phyloP scores from a whole-genome alignment of 768 basidiomycete genomes.

The Panus rudis region DNA sequence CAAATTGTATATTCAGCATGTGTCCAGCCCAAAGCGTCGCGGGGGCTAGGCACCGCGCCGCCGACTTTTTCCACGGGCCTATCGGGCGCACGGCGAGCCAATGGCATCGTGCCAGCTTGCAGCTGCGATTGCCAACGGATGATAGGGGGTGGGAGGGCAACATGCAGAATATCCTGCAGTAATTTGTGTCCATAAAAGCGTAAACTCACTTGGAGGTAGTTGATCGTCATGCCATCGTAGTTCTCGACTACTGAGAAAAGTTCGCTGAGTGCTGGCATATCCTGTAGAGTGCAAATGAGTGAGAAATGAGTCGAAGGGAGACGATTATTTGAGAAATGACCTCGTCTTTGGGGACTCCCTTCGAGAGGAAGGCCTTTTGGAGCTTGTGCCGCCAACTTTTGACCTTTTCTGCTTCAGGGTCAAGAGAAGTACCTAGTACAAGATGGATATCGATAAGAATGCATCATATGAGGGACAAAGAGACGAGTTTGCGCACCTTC shows the following conservation, averaged over 20 bases:
- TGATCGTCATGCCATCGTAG: constrained; percentile 71
- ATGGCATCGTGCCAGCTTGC: no score
- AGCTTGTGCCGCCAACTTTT: constrained; percentile 90
- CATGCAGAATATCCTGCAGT: no score
- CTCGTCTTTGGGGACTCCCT: constrained; percentile 55
- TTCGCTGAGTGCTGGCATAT: constrained; percentile 67
- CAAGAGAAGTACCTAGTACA: constrained; percentile 33
- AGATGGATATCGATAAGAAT: background rate
- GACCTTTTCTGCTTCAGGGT: constrained; percentile 66
- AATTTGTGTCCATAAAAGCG: constrained; percentile 5
- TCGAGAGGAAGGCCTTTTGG: constrained; percentile 77
- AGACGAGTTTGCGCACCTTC: constrained; percentile 47
- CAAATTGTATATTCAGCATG: no score
- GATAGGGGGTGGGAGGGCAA: constrained; percentile 15
- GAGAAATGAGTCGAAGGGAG: background rate
- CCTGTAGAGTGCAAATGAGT: constrained; percentile 35
- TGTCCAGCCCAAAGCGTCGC: no score
- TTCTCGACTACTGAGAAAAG: constrained; percentile 72
- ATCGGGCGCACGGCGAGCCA: no score
- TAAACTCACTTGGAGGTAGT: constrained; percentile 53
- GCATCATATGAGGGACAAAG: background rate
- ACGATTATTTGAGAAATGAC: constrained; percentile 31
- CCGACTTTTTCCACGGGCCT: no score
- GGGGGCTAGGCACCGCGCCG: no score
- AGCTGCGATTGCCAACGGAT: constrained; percentile 31